Evolutionary conservation across 306 rosid species (phyloP), one percentile per base, ranked within the genome.

Genomic region (Dicorynia guianensis): DNA sequence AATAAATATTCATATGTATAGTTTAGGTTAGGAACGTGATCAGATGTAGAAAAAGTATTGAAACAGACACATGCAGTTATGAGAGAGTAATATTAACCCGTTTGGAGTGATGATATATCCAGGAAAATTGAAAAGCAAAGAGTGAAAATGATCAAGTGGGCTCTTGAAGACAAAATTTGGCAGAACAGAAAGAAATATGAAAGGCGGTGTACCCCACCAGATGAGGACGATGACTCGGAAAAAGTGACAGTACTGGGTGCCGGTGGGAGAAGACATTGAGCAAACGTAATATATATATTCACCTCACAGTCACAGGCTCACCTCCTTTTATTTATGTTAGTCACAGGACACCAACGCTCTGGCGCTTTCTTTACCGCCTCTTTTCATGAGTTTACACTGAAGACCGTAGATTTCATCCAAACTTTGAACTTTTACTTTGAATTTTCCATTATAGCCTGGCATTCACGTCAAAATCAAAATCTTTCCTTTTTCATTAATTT

Each of bases 291-390:
- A 68, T 79, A 67, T 82, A 77, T 72, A 54, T 76, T 25, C 67
- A 66, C 80, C 79, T 91, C 96, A 89, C 89, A 85, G 34, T 91
- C 96, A 89, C 89, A 85, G 34, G 55, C 76, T 85, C 87, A 83
- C 87, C 86, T 88, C 87, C 67, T 86, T 78, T 82, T 69, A 92
- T 92, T 92, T 67, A 92, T 88, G 86, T 44, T n/a, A 20, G 71
- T 92, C 97, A 92, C 97, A 92, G 38, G 86, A 57, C 44, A 74
- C 70, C 87, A 78, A 89, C 88, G 96, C 96, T 88, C 88, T 71
- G 72, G 0, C 1, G 5, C 8, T 79, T 85, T 75, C 89, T 85
- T 85, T 81, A 76, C 82, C 84, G 84, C 86, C 68, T 8, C 9
- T 10, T 6, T 46, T 81, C 89, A 85, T 81, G 82, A 18, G 80